Base-by-base conservation (phyloP, 352 stramenopile species). In the Globisporangium apiculatum region DNA sequence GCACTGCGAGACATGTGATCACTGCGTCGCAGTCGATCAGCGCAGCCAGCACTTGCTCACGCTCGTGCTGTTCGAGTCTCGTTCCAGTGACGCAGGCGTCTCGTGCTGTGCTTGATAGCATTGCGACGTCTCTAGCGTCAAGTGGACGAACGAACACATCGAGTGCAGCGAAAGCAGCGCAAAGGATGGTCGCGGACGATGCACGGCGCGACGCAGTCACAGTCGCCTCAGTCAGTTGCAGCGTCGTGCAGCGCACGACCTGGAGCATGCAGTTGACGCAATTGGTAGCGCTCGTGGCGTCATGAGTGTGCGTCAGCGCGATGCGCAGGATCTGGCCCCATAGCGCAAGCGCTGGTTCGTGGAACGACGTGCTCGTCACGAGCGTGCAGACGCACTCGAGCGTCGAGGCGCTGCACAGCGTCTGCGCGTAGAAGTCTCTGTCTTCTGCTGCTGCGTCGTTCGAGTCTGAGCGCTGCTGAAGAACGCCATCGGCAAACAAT, bases 221-320 rank as follows among this genome's bases (percentile, higher is more conserved):
- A 31, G 24, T 31, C 24, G 24, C 24, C 3, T 31, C 24, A 31
- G 24, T 31, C 24, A 31, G 24, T 31, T 31, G 24, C 24, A 87
- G 51, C 2, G 70, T 58, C 17, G 78, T 64, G 41, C 76, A 83
- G 14, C 76, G 76, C 57, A 85, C 36, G 11, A 72, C 68, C 62
- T 87, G 76, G 15, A 85, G 56, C 24, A 85, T 48, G 45, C 72
- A 77, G 57, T 85, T 87, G 45, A 85, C 51, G 1, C 60, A 47
- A 61, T 82, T 82, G 58, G 70, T 76, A 11, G 79, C 55, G 36
- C 57, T 65, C 40, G 61, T 64, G 51, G 72, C 75, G 36, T 79
- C 66, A n/a, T 61, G 63, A 56, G 70, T 69, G 52, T 74, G 63
- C 7, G 47, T 40, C 9, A 79, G 53, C 4, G 71, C 60, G 18